Percentiles rank a stretch among this genome's conserved stretches.
phyloP scores from a whole-genome alignment of 2,329 filamentous ascomycete genomes.

The Botrytis aclada region DNA sequence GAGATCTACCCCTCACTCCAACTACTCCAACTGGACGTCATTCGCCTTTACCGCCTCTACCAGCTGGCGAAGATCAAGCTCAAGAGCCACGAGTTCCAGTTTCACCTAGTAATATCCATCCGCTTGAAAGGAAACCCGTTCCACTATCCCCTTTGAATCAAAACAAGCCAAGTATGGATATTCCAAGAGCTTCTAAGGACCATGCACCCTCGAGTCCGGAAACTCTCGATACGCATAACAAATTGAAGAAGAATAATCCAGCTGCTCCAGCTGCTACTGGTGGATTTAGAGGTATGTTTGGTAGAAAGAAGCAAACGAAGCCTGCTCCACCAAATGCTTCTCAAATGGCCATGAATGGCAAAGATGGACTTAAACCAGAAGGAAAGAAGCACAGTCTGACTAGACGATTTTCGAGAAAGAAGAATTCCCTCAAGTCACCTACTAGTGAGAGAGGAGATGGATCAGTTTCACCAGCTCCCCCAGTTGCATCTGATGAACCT shows the following conservation, averaged over 20 bases:
- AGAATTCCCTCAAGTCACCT: slow-evolving; percentile 33
- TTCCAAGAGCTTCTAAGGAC: slow-evolving; percentile 30
- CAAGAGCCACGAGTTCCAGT: slow-evolving; percentile 39
- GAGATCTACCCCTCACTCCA: slow-evolving; percentile 41
- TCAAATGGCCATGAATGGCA: slow-evolving; percentile 34
- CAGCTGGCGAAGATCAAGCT: slow-evolving; percentile 28
- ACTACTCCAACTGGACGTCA: slow-evolving; percentile 34
- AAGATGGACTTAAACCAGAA: slow-evolving; percentile 36
- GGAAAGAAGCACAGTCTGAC: slow-evolving; percentile 32
- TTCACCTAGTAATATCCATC: slow-evolving; percentile 24
- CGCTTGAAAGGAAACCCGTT: slow-evolving; percentile 25
- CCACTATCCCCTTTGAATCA: slow-evolving; percentile 21
- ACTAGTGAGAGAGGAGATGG: slow-evolving; percentile 26
- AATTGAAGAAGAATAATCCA: slow-evolving; percentile 51
- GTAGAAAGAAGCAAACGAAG: slow-evolving; percentile 48
- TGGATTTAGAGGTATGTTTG: slow-evolving; percentile 64
- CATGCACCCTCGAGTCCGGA: slow-evolving; percentile 42
- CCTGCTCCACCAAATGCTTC: slow-evolving; percentile 20
- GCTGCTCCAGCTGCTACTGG: slow-evolving; percentile 31
- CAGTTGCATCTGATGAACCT: slow-evolving; percentile 33
- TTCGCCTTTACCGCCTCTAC: slow-evolving; percentile 23
- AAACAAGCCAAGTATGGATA: slow-evolving; percentile 27
- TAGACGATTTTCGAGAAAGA: slow-evolving; percentile 43
- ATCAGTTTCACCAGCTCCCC: slow-evolving; percentile 33
- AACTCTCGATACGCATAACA: slow-evolving; percentile 47